Conservation (phyloP, 73 alveolate genomes). For the Paramecium octaurelia region DNA sequence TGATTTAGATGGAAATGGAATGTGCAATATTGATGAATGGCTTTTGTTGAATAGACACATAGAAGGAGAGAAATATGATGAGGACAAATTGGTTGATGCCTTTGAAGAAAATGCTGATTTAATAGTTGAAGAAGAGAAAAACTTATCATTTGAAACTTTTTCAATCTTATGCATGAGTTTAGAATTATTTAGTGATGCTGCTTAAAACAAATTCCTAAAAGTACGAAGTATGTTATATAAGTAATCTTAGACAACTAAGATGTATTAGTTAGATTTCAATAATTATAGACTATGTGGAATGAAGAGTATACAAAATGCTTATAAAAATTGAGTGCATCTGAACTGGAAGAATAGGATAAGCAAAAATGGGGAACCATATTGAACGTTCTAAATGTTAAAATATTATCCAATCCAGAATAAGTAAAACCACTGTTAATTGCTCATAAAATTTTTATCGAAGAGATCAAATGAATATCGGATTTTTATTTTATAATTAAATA, state of each 20-base stretch:
- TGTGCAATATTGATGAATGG: conserved; percentile 58
- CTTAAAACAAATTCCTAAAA: conserved; percentile 30
- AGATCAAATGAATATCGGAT: background rate
- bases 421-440: conserved; percentile 50
- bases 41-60: conserved; percentile 50
- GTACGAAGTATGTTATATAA: background rate
- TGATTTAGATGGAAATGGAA: conserved; percentile 58
- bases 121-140: conserved; percentile 38
- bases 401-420: background rate
- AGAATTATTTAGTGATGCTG: conserved; percentile 53
- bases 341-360: background rate
- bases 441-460: conserved; percentile 29
- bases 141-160: conserved; percentile 51
- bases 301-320: background rate
- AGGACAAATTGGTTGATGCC: conserved; percentile 26
- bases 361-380: conserved; percentile 46
- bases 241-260: background rate
- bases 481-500: background rate
- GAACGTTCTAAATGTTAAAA: conserved; percentile 1
- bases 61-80: conserved; percentile 52
- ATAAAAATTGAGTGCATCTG: background rate
- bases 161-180: conserved; percentile 36
- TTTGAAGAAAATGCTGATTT: conserved; percentile 61
- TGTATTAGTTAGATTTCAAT: background rate
- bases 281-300: background rate